Conservation (phyloP, 169 alveolate genomes). For the Eimeria sp. region DNA sequence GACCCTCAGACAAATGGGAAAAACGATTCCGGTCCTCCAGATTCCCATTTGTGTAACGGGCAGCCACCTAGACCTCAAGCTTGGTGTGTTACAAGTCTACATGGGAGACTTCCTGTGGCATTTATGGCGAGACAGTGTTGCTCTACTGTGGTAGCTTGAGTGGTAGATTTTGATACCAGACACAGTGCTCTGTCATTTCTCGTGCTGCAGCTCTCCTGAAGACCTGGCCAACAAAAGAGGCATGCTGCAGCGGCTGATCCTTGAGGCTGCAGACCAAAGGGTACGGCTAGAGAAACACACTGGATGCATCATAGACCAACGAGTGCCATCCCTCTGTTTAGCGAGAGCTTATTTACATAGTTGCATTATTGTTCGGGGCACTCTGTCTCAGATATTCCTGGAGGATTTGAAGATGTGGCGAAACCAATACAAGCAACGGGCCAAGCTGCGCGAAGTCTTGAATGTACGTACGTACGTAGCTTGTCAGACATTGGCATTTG, state of each 20-base stretch:
- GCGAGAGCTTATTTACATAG: neutral
- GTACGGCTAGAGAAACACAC: conserved; percentile 29
- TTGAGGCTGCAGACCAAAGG: conserved; percentile 29
- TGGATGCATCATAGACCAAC: neutral
- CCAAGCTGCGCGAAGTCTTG: conserved; percentile 41
- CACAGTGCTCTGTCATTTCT: neutral
- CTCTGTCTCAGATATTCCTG: conserved; percentile 24
- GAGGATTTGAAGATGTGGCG: conserved; percentile 45
- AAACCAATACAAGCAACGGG: conserved; percentile 31
- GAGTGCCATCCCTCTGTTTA: neutral
- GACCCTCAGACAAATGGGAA: neutral
- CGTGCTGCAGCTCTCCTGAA: conserved; percentile 46
- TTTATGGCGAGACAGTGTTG: neutral
- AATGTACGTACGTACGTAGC: conserved; percentile 16
- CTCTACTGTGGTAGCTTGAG: neutral
- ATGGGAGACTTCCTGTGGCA: neutral
- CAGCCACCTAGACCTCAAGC: neutral
- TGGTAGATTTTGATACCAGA: neutral
- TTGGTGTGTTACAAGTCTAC: neutral
- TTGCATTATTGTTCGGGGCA: neutral
- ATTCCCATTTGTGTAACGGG: neutral
- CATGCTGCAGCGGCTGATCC: conserved; percentile 29
- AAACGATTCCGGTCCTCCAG: neutral
- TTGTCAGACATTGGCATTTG: neutral
- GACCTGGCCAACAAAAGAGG: neutral